Evolutionary conservation across 257 asterid species (phyloP), one percentile per base, ranked within the genome.

Genomic region (Mentha longifolia): DNA sequence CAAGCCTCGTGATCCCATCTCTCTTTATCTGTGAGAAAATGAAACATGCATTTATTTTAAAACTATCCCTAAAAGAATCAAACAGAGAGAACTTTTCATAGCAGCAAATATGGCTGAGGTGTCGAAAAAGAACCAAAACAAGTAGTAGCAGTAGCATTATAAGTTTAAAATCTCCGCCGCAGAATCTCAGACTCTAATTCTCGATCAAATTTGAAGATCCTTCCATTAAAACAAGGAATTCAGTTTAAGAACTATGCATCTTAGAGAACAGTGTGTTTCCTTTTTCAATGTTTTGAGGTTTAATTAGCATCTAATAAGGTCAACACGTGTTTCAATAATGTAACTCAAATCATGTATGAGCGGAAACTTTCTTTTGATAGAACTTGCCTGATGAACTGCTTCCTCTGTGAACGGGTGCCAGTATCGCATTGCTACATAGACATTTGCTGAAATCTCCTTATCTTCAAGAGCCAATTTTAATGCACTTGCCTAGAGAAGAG

Each of bases 401-500:
- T 92, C 99, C 79, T 95, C 99, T 2, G 99, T 95, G 82, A 92
- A 95, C 15, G 99, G 99, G 79, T 87, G 87, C 99, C 99, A 95
- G 74, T 95, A 95, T 22, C 99, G 84, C 99, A 95, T 95, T 10
- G 98, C 99, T 46, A 95, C 96, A 77, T 95, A 95, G 57, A 95
- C 92, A 73, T 83, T 82, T 30, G 96, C 95, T 9, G 83, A 67
- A 70, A 89, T 83, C 56, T 87, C 86, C 80, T 89, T 88, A 47
- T 75, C 83, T 74, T 92, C 85, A 35, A 95, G 88, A 35, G 96
- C 95, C 65, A 64, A 56, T 78, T 85, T 87, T 55, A 95, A 9
- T 39, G 98, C 96, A 80, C 45, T 83, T 43, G 98, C 99, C 99
- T 95, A 56, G 70, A 82, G 5, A 55, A 75, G 41, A 52, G 17